Percentiles rank a stretch among this genome's conserved stretches.
phyloP scores from a whole-genome alignment of 116 monocot species.

The Dioscorea cayenensis region DNA sequence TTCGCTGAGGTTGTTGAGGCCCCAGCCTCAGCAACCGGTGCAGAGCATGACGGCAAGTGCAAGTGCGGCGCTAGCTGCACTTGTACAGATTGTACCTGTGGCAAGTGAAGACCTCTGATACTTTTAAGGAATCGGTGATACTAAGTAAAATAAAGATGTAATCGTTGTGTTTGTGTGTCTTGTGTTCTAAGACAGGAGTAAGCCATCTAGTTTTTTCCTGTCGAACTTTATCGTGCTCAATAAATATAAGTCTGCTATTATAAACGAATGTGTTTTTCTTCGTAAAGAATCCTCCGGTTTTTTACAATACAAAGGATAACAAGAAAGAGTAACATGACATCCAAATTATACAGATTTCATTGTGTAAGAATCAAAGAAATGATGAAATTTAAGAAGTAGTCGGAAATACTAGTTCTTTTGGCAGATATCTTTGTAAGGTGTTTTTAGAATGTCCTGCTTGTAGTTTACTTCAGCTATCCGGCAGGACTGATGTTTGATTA shows the following conservation, averaged over 20 bases:
- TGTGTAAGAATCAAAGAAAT: not conserved
- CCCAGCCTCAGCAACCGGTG: not conserved
- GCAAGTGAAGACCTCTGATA: slow-evolving; percentile 27
- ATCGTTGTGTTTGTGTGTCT: not conserved
- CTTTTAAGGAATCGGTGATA: not conserved
- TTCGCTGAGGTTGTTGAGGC: slow-evolving; percentile 22
- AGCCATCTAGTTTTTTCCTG: too few species aligned
- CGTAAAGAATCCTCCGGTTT: too few species aligned
- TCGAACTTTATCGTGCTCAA: too few species aligned
- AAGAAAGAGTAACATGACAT: not conserved
- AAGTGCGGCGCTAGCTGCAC: slow-evolving; percentile 59
- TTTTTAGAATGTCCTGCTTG: slow-evolving; percentile 9
- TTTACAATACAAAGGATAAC: not conserved
- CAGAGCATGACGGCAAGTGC: slow-evolving; percentile 44
- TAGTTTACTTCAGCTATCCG: slow-evolving; percentile 31
- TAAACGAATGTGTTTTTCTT: too few species aligned
- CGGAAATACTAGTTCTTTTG: not conserved
- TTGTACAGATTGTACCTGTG: slow-evolving; percentile 40
- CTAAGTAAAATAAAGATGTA: not conserved
- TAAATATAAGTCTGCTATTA: too few species aligned
- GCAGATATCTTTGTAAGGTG: slow-evolving; percentile 9
- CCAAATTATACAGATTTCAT: not conserved
- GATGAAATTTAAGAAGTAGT: not conserved
- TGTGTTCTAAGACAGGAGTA: too few species aligned
- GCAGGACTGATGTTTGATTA: slow-evolving; percentile 81